Conservation (phyloP, 176 grass and related monocot species). For the Eleusine coracana region DNA sequence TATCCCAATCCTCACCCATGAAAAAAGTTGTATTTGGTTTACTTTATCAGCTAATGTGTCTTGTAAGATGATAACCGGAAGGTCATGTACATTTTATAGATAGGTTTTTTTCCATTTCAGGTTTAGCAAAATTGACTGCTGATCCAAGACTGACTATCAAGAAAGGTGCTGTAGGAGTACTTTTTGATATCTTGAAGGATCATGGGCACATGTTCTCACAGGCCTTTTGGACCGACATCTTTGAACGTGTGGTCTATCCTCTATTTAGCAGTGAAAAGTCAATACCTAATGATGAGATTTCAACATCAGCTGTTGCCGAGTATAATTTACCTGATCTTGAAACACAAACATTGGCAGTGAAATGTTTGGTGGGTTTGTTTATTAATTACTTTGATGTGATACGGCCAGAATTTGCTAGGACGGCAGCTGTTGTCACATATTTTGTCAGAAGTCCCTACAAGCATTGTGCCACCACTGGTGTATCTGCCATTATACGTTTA, state of each 20-base stretch:
- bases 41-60: neutral
- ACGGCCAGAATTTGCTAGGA: slow-evolving; percentile 60
- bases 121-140: slow-evolving; percentile 85
- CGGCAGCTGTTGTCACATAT: slow-evolving; percentile 59
- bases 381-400: slow-evolving; percentile 74
- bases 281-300: slow-evolving; percentile 37
- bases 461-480: slow-evolving; percentile 78
- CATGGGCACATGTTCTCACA: slow-evolving; percentile 79
- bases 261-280: slow-evolving; percentile 64
- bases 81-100: slow-evolving; percentile 9
- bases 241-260: slow-evolving; percentile 79
- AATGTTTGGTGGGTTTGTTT: slow-evolving; percentile 84
- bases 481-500: slow-evolving; percentile 70
- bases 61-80: slow-evolving; percentile 31
- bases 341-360: slow-evolving; percentile 68
- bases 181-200: slow-evolving; percentile 98
- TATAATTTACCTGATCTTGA: slow-evolving; percentile 68
- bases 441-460: slow-evolving; percentile 87
- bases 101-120: slow-evolving; percentile 48
- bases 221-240: slow-evolving; percentile 73
- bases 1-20: neutral
- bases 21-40: slow-evolving; percentile 27
- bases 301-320: slow-evolving; percentile 41
- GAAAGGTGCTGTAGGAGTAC: slow-evolving; percentile 86
- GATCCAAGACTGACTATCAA: slow-evolving; percentile 82